Evolutionary conservation across 257 asterid species (phyloP).

Genomic region (Osmanthus fragrans): DNA sequence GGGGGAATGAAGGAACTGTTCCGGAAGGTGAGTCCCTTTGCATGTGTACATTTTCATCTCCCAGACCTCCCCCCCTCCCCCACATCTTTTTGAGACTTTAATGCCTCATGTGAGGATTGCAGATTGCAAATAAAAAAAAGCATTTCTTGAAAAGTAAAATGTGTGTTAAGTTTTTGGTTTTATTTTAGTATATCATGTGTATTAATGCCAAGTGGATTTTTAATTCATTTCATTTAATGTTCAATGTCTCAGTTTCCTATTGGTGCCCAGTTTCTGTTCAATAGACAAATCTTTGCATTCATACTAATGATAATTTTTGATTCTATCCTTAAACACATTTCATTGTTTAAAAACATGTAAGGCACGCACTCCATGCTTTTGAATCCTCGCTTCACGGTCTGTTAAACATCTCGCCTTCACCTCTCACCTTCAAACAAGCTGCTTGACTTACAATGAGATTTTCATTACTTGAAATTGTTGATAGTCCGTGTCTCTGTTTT

Average conservation of each 20-base stretch:
- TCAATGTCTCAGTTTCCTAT: not conserved
- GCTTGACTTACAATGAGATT: not conserved
- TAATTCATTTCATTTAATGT: not conserved
- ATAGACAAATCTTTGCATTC: not conserved
- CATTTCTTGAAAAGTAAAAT: constrained; percentile 2
- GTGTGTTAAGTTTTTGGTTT: constrained; percentile 2
- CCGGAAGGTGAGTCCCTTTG: constrained; percentile 65
- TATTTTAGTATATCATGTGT: not conserved
- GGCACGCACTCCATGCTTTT: not conserved
- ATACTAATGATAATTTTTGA: not conserved
- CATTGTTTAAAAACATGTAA: not conserved
- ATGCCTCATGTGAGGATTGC: not conserved
- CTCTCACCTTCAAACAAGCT: not conserved
- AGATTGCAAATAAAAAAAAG: not conserved
- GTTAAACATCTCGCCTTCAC: not conserved
- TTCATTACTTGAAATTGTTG: not conserved
- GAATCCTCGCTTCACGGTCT: not conserved
- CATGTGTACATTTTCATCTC: constrained; percentile 17
- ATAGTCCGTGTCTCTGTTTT: not conserved
- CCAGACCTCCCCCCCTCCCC: not conserved
- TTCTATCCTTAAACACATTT: not conserved
- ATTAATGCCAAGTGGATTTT: not conserved
- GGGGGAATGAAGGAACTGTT: constrained; percentile 98
- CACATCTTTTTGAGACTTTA: constrained; percentile 8
- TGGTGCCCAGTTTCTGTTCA: not conserved